phyloP scores from a whole-genome alignment of 495 filamentous ascomycete species.

The Emericellopsis terricola region DNA sequence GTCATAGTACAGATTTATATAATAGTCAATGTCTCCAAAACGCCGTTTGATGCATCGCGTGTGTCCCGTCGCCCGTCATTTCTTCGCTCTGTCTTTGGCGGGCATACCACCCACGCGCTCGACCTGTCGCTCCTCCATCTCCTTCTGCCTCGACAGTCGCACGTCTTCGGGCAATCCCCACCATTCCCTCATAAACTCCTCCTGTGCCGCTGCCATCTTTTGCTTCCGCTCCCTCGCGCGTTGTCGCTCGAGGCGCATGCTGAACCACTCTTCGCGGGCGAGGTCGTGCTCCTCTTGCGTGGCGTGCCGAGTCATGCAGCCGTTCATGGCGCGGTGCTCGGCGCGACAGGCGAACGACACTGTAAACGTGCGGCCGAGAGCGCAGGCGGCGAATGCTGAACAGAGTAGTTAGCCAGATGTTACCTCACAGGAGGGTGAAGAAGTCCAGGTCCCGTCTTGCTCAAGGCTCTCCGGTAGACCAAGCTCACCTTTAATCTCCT shows the following conservation, averaged over 20 bases:
- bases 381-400: slow-evolving; percentile 73
- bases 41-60: background rate
- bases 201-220: slow-evolving; percentile 32
- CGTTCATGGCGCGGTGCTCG: slow-evolving; percentile 73
- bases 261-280: slow-evolving; percentile 90
- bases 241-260: slow-evolving; percentile 44
- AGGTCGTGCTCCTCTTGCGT: slow-evolving; percentile 71
- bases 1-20: too few relatives aligned
- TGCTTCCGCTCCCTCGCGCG: slow-evolving; percentile 42
- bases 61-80: too few relatives aligned
- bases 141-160: slow-evolving; percentile 21
- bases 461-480: background rate
- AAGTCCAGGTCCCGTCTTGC: background rate
- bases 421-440: background rate
- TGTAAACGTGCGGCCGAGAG: slow-evolving; percentile 63
- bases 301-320: slow-evolving; percentile 75
- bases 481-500: slow-evolving; percentile 67
- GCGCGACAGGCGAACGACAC: slow-evolving; percentile 70
- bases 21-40: too few relatives aligned
- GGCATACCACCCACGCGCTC: background rate
- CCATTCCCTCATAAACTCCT: slow-evolving; percentile 40
- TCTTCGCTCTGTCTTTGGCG: background rate
- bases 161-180: slow-evolving; percentile 31
- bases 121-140: slow-evolving; percentile 16
- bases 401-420: background rate